A percentile compares a stretch with the other conserved stretches of the same genome.
Conservation (phyloP, 78 protist species). For the Anaeramoeba flamelloides region DNA sequence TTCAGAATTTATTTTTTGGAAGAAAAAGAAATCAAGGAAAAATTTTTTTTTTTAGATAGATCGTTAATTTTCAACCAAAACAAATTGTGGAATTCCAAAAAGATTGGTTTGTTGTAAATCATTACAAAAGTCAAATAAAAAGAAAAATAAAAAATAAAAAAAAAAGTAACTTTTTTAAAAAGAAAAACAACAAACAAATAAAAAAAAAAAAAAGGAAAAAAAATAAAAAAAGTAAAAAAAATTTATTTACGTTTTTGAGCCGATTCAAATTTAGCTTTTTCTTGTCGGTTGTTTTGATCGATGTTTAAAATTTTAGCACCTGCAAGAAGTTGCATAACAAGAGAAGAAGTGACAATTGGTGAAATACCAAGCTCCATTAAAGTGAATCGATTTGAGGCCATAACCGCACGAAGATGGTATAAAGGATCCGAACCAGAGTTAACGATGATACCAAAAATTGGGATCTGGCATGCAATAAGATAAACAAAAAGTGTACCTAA, state of each 20-base stretch:
- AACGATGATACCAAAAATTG: slow-evolving; percentile 70
- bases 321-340: slow-evolving; percentile 62
- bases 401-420: slow-evolving; percentile 94
- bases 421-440: slow-evolving; percentile 71
- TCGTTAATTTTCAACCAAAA: too few species aligned
- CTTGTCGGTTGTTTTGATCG: slow-evolving; percentile 70
- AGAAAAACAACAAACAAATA: not conserved
- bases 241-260: slow-evolving; percentile 75
- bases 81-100: too few species aligned
- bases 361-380: slow-evolving; percentile 98
- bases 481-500: slow-evolving; percentile 79
- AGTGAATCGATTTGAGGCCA: slow-evolving; percentile 98
- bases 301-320: slow-evolving; percentile 91
- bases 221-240: not conserved
- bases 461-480: slow-evolving; percentile 93
- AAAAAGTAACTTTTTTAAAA: too few species aligned
- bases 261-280: slow-evolving; percentile 69
- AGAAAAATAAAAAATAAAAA: too few species aligned
- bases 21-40: too few species aligned
- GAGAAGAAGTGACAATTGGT: slow-evolving; percentile 89
- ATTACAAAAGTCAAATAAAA: too few species aligned
- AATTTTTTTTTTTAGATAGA: too few species aligned
- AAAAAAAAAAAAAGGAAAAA: not conserved
- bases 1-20: too few species aligned
- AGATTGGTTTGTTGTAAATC: too few species aligned